These are phyloP conservation scores for Colletotrichum cordylinicola DNA, from an alignment of 2,329 filamentous ascomycete genomes.

Conservation along the genomic window DNA sequence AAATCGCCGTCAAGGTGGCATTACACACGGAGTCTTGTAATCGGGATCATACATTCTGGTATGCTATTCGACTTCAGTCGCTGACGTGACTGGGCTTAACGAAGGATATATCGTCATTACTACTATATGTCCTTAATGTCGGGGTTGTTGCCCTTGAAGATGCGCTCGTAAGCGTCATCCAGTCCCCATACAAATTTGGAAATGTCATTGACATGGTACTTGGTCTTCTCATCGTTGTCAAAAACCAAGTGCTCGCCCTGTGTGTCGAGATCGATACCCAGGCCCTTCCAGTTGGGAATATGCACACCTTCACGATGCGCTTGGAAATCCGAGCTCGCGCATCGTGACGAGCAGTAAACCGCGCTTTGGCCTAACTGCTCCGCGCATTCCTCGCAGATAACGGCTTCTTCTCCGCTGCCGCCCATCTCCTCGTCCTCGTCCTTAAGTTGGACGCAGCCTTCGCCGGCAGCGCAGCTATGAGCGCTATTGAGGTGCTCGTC, in stretches of 20 bases:
- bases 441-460: conserved; percentile 42
- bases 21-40: neutral
- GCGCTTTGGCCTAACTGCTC: conserved; percentile 37
- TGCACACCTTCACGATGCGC: conserved; percentile 42
- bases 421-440: conserved; percentile 47
- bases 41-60: neutral
- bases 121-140: conserved; percentile 6
- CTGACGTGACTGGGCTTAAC: neutral
- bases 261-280: conserved; percentile 26
- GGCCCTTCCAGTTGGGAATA: conserved; percentile 30
- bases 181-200: conserved; percentile 19
- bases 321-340: conserved; percentile 46
- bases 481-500: conserved; percentile 40
- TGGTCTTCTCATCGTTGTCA: conserved; percentile 21
- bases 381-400: conserved; percentile 49
- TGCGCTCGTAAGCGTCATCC: conserved; percentile 17
- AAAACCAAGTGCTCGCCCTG: conserved; percentile 29
- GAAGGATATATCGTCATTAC: neutral
- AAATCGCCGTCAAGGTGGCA: neutral
- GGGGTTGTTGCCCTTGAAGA: conserved; percentile 20
- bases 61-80: neutral
- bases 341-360: conserved; percentile 48
- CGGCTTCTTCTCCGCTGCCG: conserved; percentile 30
- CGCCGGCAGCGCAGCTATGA: conserved; percentile 47
- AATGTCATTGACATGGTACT: conserved; percentile 23